A percentile compares a stretch with the other conserved stretches of the same genome.
Evolutionary conservation across 2,329 filamentous ascomycete genomes (phyloP).

Genomic region (Alternaria sp.): DNA sequence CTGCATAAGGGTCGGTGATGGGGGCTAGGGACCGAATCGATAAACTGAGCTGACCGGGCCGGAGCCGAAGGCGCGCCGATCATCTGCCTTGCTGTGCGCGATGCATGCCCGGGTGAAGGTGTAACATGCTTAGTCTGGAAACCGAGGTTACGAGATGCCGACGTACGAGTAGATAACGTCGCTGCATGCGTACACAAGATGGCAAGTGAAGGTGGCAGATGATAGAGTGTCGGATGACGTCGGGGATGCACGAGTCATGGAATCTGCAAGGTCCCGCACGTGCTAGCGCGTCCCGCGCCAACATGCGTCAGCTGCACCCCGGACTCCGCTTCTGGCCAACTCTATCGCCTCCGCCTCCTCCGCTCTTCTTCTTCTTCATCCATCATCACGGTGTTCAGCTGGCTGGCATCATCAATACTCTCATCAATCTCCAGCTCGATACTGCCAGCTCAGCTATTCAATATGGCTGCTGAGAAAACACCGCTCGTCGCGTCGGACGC

Average conservation of each 20-base stretch:
- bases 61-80: neutral
- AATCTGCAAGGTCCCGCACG: conserved; percentile 20
- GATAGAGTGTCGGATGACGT: neutral
- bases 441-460: neutral
- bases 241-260: conserved; percentile 3
- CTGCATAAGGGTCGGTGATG: neutral
- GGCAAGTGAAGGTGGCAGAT: neutral
- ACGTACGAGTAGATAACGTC: fast-evolving
- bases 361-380: conserved; percentile 8
- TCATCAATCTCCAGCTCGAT: neutral
- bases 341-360: conserved; percentile 12
- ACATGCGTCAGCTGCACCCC: conserved; percentile 26
- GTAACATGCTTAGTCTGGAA: neutral
- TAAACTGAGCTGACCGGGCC: neutral
- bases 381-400: conserved; percentile 25
- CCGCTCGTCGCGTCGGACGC: conserved; percentile 24
- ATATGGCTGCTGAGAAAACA: conserved; percentile 31
- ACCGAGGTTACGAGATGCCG: fast-evolving
- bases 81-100: neutral
- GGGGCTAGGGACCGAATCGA: neutral
- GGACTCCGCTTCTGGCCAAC: conserved; percentile 26
- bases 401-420: conserved; percentile 22
- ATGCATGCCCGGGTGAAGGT: no score
- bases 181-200: neutral
- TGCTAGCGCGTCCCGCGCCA: conserved; percentile 18